A percentile compares a stretch with the other conserved stretches of the same genome.
Conservation (phyloP, 495 filamentous ascomycete genomes). For the Penicillium waksmanii region DNA sequence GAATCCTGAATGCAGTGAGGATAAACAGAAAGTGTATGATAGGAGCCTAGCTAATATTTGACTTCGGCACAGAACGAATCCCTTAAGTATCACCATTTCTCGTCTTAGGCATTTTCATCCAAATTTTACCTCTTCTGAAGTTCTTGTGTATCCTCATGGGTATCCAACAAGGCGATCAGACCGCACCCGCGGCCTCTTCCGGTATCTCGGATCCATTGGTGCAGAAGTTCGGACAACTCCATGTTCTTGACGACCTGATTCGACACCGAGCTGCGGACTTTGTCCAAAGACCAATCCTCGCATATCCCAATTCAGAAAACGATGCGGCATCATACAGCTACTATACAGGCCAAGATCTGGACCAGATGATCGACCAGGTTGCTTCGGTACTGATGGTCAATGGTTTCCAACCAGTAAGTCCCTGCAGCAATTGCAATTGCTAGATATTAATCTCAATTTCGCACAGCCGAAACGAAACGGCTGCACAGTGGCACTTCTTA, state of each 20-base stretch:
- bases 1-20: slow-evolving; percentile 30
- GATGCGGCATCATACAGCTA: slow-evolving; percentile 48
- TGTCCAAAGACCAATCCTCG: slow-evolving; percentile 55
- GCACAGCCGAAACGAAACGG: slow-evolving; percentile 30
- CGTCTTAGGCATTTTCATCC: not conserved
- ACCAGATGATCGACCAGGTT: slow-evolving; percentile 56
- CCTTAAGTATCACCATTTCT: not conserved
- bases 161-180: slow-evolving; percentile 29
- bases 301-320: slow-evolving; percentile 48
- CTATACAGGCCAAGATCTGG: slow-evolving; percentile 56
- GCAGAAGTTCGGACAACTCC: slow-evolving; percentile 40
- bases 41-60: slow-evolving; percentile 1
- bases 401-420: slow-evolving; percentile 41
- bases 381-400: slow-evolving; percentile 39
- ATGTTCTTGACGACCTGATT: slow-evolving; percentile 53
- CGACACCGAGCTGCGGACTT: slow-evolving; percentile 51
- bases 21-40: slow-evolving; percentile 6
- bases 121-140: not conserved
- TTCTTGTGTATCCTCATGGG: slow-evolving; percentile 28
- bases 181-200: slow-evolving; percentile 13
- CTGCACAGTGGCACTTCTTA: slow-evolving; percentile 56
- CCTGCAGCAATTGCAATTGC: not conserved
- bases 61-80: too few species aligned
- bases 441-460: slow-evolving; percentile 30
- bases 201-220: slow-evolving; percentile 25